Evolutionary conservation across 2,329 filamentous ascomycete species (phyloP).

Genomic region (Sarocladium brachiariae): DNA sequence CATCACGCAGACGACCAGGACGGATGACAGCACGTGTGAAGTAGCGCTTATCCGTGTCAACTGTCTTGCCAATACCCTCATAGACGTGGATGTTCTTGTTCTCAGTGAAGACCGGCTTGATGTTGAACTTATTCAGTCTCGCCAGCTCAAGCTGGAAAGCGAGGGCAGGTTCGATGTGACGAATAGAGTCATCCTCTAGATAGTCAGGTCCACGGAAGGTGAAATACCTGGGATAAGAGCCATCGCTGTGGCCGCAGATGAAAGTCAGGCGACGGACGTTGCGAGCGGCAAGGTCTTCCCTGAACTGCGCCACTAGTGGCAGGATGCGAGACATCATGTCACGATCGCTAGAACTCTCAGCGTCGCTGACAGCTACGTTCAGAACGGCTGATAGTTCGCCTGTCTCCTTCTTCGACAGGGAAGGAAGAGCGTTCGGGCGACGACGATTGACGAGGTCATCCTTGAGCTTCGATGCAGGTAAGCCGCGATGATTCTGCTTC

Average conservation of each 20-base stretch:
- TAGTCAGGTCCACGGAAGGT: constrained; percentile 93
- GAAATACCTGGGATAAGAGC: constrained; percentile 93
- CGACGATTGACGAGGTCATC: constrained; percentile 71
- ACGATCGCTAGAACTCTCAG: constrained; percentile 74
- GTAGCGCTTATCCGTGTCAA: constrained; percentile 96
- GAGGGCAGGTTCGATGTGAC: constrained; percentile 91
- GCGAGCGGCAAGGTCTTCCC: constrained; percentile 73
- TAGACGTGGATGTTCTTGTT: constrained; percentile 99
- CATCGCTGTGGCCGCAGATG: constrained; percentile 91
- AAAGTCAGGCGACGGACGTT: constrained; percentile 88
- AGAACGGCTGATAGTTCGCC: constrained; percentile 81
- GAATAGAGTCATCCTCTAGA: constrained; percentile 88
- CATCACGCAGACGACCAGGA: constrained; percentile 87
- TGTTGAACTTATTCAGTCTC: constrained; percentile 92
- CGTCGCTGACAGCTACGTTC: constrained; percentile 86
- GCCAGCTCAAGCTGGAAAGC: constrained; percentile 98
- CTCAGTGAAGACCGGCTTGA: constrained; percentile 97
- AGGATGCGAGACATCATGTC: constrained; percentile 72
- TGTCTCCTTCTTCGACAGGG: constrained; percentile 17
- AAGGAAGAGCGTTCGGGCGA: constrained; percentile 31
- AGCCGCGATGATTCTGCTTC: constrained; percentile 49
- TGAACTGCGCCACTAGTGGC: constrained; percentile 70
- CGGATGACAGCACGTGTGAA: constrained; percentile 95
- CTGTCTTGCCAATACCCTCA: constrained; percentile 89
- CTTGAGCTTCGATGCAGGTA: constrained; percentile 44